Percentiles rank a stretch among this genome's conserved stretches.
These are phyloP conservation scores for Uronychia setigera DNA, from an alignment of 73 alveolate genomes.

Conservation along the genomic window DNA sequence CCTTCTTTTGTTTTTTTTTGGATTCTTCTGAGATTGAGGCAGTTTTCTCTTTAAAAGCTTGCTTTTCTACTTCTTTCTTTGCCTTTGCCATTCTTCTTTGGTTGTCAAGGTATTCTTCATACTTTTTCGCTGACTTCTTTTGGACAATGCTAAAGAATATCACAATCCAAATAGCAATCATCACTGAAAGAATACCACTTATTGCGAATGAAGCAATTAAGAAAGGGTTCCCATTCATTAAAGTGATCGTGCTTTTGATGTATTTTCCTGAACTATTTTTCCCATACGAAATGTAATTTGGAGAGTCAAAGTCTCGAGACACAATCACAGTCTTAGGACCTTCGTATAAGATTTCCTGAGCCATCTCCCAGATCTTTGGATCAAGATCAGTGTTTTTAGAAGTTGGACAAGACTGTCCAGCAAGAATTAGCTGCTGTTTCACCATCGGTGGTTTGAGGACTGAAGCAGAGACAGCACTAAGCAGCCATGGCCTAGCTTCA, in stretches of 20 bases:
- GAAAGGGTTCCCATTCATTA: slow-evolving; percentile 8
- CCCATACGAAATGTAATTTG: no score
- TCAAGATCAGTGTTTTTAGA: no score
- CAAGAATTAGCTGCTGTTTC: no score
- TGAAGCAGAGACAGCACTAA: no score
- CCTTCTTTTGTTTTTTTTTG: neutral
- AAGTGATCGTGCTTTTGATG: neutral
- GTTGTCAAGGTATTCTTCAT: slow-evolving; percentile 6
- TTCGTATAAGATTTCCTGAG: no score
- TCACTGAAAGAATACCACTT: slow-evolving; percentile 2
- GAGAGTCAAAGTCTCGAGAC: no score
- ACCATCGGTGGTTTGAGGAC: no score
- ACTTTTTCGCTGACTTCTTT: neutral
- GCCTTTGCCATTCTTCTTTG: slow-evolving; percentile 1
- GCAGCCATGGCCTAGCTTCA: no score
- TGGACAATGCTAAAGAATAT: neutral
- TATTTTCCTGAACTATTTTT: no score
- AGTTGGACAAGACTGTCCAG: no score
- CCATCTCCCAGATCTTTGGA: no score
- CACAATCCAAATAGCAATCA: neutral
- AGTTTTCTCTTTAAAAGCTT: neutral
- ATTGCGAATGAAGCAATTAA: neutral
- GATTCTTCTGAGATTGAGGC: neutral
- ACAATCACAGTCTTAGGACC: no score
- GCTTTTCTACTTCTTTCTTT: slow-evolving; percentile 10